Evolutionary conservation across 2,329 filamentous ascomycete species (phyloP).

Genomic region (Phoma herbarum): DNA sequence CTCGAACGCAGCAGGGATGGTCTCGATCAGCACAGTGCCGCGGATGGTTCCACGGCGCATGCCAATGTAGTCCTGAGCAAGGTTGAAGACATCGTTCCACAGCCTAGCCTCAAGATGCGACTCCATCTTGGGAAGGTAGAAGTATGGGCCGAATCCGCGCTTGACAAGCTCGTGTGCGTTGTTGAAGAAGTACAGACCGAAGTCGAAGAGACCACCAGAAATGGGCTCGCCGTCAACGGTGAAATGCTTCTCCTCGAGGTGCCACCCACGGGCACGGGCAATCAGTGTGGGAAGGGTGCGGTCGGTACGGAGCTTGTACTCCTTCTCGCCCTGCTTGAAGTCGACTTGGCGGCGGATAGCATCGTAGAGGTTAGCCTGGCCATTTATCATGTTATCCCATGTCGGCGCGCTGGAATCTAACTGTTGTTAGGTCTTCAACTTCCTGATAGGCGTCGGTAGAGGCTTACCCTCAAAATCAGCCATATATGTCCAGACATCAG

Average conservation of each 20-base stretch:
- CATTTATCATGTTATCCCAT: conserved; percentile 99
- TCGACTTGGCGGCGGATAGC: conserved; percentile 93
- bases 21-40: conserved; percentile 96
- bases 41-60: conserved; percentile 92
- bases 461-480: conserved; percentile 92
- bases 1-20: conserved; percentile 96
- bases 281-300: conserved; percentile 88
- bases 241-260: conserved; percentile 97
- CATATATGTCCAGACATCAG: conserved; percentile 99
- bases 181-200: conserved; percentile 99
- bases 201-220: conserved; percentile 92
- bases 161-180: conserved; percentile 89
- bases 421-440: conserved; percentile 17
- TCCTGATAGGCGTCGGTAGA: background rate
- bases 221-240: conserved; percentile 95
- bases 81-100: conserved; percentile 98
- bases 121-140: conserved; percentile 98
- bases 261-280: conserved; percentile 94
- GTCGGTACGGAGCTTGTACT: conserved; percentile 97
- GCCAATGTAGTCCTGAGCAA: conserved; percentile 90
- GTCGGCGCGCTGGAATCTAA: conserved; percentile 93
- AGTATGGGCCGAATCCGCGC: conserved; percentile 90
- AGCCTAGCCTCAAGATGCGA: conserved; percentile 95
- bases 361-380: conserved; percentile 97
- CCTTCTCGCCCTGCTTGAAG: conserved; percentile 94